Evolutionary conservation across 495 filamentous ascomycete genomes (phyloP).

Genomic region (Hypoxylon intermedium): DNA sequence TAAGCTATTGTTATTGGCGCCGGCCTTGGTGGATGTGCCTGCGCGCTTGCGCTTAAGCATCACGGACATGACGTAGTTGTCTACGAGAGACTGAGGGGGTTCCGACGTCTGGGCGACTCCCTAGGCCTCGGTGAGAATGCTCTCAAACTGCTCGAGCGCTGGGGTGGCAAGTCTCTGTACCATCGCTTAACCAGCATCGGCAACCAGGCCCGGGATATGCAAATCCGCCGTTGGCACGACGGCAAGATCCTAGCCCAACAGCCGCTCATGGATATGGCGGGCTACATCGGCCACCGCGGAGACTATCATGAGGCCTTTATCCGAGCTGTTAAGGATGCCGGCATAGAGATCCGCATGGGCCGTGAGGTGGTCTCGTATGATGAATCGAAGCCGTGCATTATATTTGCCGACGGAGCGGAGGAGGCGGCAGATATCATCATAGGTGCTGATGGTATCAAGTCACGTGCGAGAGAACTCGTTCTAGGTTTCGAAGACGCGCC

Average conservation of each 20-base stretch:
- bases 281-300: slow-evolving; percentile 60
- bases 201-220: slow-evolving; percentile 62
- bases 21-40: slow-evolving; percentile 62
- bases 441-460: slow-evolving; percentile 56
- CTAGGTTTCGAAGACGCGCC: slow-evolving; percentile 56
- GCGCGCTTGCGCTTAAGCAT: slow-evolving; percentile 58
- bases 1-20: slow-evolving; percentile 61
- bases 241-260: slow-evolving; percentile 61
- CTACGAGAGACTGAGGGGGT: slow-evolving; percentile 57
- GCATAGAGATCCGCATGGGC: slow-evolving; percentile 57
- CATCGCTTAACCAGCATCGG: slow-evolving; percentile 55
- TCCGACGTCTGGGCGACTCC: slow-evolving; percentile 59
- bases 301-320: slow-evolving; percentile 62
- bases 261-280: slow-evolving; percentile 64
- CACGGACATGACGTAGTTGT: slow-evolving; percentile 60
- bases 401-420: slow-evolving; percentile 48
- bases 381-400: slow-evolving; percentile 50
- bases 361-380: slow-evolving; percentile 56
- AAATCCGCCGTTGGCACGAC: slow-evolving; percentile 58
- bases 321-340: slow-evolving; percentile 54
- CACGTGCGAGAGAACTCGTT: slow-evolving; percentile 52
- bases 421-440: slow-evolving; percentile 42
- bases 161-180: slow-evolving; percentile 55
- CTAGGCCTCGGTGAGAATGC: slow-evolving; percentile 61
- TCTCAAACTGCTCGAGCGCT: slow-evolving; percentile 56